Evolutionary conservation across 768 basidiomycete genomes (phyloP).

Genomic region (Amanita jacksonii): DNA sequence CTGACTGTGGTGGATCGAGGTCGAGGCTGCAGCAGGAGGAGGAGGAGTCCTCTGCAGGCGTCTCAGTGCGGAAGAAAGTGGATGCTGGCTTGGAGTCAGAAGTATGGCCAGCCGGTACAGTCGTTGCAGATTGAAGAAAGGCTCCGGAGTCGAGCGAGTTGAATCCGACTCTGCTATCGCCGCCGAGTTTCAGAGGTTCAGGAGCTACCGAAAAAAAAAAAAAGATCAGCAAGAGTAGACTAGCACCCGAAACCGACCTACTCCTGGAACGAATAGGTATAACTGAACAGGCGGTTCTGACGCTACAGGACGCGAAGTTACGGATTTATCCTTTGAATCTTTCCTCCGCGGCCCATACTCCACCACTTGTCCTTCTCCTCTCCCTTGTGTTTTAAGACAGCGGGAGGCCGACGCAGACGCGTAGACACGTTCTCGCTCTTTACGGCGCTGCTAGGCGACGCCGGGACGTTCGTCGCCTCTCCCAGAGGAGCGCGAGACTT

Average conservation of each 20-base stretch:
- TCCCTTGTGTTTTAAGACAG: slow-evolving; percentile 23
- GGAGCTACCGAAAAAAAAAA: slow-evolving; percentile 32
- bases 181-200: slow-evolving; percentile 27
- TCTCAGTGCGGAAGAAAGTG: slow-evolving; percentile 25
- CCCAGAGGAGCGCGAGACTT: slow-evolving; percentile 46
- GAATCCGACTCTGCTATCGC: slow-evolving; percentile 38
- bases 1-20: slow-evolving; percentile 18
- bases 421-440: slow-evolving; percentile 10
- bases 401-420: no score
- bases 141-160: slow-evolving; percentile 50
- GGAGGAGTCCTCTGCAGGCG: slow-evolving; percentile 27
- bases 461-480: slow-evolving; percentile 51
- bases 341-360: slow-evolving; percentile 72
- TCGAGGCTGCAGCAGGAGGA: slow-evolving; percentile 18
- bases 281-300: slow-evolving; percentile 26
- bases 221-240: not conserved
- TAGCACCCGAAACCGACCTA: slow-evolving; percentile 13
- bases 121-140: slow-evolving; percentile 23
- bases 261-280: slow-evolving; percentile 29
- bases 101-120: slow-evolving; percentile 18
- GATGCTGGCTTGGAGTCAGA: slow-evolving; percentile 11
- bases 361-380: slow-evolving; percentile 66
- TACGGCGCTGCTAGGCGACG: slow-evolving; percentile 9
- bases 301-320: slow-evolving; percentile 17
- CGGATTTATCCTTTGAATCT: slow-evolving; percentile 58